These are phyloP conservation scores for Parsonsia alboflavescens DNA, from an alignment of 257 asterid species.

Conservation along the genomic window DNA sequence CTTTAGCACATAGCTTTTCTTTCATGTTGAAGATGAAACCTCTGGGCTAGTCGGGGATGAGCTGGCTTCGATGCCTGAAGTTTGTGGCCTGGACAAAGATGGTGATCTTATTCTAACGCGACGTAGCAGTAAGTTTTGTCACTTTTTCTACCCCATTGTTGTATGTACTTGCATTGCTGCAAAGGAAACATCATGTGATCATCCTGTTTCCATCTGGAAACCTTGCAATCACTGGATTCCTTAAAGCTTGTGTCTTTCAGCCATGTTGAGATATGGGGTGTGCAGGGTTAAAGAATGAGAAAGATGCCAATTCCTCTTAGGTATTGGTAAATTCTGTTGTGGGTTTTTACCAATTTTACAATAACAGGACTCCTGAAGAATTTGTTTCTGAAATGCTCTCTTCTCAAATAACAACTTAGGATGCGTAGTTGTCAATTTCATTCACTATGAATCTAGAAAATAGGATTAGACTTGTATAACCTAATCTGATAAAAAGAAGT, in stretches of 20 bases:
- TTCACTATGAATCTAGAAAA: neutral
- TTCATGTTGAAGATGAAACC: slow-evolving; percentile 34
- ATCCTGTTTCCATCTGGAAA: neutral
- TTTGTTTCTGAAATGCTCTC: neutral
- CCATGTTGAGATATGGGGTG: neutral
- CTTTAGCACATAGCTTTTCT: neutral
- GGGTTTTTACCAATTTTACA: neutral
- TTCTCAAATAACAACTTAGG: neutral
- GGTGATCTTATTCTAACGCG: slow-evolving; percentile 75
- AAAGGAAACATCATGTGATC: neutral
- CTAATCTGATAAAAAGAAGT: neutral
- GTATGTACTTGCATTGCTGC: neutral
- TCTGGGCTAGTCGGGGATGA: slow-evolving; percentile 13
- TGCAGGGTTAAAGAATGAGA: neutral
- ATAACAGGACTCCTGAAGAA: neutral
- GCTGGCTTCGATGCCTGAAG: slow-evolving; percentile 19
- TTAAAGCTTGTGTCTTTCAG: neutral
- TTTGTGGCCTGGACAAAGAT: slow-evolving; percentile 73
- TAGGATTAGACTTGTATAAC: neutral
- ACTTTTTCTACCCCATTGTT: neutral
- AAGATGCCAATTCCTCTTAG: neutral
- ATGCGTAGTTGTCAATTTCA: neutral
- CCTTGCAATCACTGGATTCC: neutral
- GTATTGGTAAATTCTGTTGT: neutral
- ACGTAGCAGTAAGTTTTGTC: slow-evolving; percentile 40